Conservation (phyloP, 148 eudicot species). For the Silene conica region DNA sequence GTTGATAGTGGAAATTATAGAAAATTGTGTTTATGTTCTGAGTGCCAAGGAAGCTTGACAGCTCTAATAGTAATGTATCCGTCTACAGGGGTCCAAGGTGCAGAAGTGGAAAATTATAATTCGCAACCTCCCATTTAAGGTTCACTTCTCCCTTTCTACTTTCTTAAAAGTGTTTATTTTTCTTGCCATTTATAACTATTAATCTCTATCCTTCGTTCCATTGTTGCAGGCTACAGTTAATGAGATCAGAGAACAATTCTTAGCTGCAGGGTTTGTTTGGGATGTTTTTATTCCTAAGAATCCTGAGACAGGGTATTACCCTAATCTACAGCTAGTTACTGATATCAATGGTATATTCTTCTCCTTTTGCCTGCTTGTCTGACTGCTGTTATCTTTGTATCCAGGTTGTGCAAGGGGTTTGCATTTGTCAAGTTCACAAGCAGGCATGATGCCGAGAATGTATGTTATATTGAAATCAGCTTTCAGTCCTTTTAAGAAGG, state of each 20-base stretch:
- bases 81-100: constrained; percentile 78
- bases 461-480: constrained; percentile 28
- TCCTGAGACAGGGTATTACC: constrained; percentile 70
- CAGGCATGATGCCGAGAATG: constrained; percentile 92
- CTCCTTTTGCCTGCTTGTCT: constrained; percentile 17
- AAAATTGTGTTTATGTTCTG: neutral
- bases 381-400: constrained; percentile 19
- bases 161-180: neutral
- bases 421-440: constrained; percentile 90
- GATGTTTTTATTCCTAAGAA: constrained; percentile 80
- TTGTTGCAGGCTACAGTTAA: constrained; percentile 51
- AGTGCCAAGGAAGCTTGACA: neutral
- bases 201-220: constrained; percentile 3
- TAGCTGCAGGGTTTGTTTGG: constrained; percentile 84
- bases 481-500: constrained; percentile 6
- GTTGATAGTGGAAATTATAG: neutral
- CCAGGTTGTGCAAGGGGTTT: constrained; percentile 82
- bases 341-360: no score
- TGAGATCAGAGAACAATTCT: constrained; percentile 68
- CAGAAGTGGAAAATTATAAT: constrained; percentile 92
- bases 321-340: constrained; percentile 1
- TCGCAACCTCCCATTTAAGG: constrained; percentile 95
- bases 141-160: constrained; percentile 15
- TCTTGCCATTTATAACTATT: neutral
- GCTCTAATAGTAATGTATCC: constrained; percentile 17